Percentiles rank a stretch among this genome's conserved stretches.
phyloP scores from a whole-genome alignment of 495 filamentous ascomycete genomes.

The Clavariopsis aquatica region DNA sequence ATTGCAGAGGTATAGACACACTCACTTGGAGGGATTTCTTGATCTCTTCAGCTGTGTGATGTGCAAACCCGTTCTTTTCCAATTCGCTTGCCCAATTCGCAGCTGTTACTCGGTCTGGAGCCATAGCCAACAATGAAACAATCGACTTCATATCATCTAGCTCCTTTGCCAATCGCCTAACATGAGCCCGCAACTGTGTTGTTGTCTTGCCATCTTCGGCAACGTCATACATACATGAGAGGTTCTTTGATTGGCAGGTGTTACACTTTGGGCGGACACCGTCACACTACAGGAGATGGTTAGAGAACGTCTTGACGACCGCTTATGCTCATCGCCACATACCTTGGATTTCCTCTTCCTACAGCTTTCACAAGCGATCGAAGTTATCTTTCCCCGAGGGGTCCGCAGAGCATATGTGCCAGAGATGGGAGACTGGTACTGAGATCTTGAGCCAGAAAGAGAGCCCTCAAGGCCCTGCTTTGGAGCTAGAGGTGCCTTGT shows the following conservation, averaged over 20 bases:
- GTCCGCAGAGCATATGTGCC: constrained; percentile 36
- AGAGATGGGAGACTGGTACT: constrained; percentile 34
- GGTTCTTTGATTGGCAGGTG: constrained; percentile 32
- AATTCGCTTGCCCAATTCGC: constrained; percentile 27
- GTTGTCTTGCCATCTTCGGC: constrained; percentile 35
- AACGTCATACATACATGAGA: constrained; percentile 31
- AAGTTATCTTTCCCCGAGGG: constrained; percentile 36
- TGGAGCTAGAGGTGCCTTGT: constrained; percentile 33
- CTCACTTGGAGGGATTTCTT: constrained; percentile 30
- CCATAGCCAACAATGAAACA: constrained; percentile 27
- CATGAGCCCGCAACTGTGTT: constrained; percentile 31
- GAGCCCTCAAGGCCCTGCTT: constrained; percentile 33
- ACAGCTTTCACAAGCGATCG: constrained; percentile 36
- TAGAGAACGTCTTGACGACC: neutral
- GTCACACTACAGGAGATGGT: constrained; percentile 23
- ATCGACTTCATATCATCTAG: constrained; percentile 37
- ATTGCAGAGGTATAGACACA: neutral
- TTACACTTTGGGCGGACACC: constrained; percentile 35
- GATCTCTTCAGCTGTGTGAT: constrained; percentile 32
- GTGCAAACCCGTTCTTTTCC: constrained; percentile 33
- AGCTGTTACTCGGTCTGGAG: constrained; percentile 24
- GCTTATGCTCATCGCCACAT: neutral
- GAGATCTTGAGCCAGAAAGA: constrained; percentile 24
- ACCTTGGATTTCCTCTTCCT: constrained; percentile 36
- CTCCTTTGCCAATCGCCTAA: constrained; percentile 31